Evolutionary conservation across 441 rosid genomes (phyloP).

Genomic region (Bruguiera hainesii): DNA sequence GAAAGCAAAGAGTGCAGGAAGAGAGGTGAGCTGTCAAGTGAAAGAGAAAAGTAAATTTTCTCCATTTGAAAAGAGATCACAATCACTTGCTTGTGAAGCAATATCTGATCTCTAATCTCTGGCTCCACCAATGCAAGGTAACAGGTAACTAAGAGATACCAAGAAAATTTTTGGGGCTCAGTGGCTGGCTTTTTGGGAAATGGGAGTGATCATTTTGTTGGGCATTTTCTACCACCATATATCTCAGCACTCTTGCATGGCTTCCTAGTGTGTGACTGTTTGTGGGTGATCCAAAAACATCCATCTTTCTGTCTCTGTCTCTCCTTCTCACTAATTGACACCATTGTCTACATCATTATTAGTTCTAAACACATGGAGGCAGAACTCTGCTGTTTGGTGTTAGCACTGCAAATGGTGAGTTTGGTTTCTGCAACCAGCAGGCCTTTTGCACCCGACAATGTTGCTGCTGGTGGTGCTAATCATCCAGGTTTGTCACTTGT

Average conservation of each 20-base stretch:
- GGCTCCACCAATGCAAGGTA: constrained; percentile 13
- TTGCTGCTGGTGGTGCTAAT: constrained; percentile 21
- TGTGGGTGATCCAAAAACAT: constrained; percentile 10
- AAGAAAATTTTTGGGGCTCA: constrained; percentile 13
- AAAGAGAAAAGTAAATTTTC: constrained; percentile 13
- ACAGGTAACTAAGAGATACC: constrained; percentile 18
- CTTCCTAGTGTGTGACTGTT: not conserved
- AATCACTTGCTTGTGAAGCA: constrained; percentile 36
- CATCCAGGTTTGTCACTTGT: constrained; percentile 34
- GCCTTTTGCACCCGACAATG: constrained; percentile 32
- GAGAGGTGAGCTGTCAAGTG: constrained; percentile 31
- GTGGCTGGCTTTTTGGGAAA: constrained; percentile 23
- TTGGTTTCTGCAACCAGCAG: constrained; percentile 41
- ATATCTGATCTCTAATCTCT: constrained; percentile 10
- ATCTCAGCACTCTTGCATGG: constrained; percentile 10
- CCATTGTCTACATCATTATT: constrained; percentile 21
- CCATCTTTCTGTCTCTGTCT: not conserved
- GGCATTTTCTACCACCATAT: constrained; percentile 1
- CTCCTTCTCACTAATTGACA: not conserved
- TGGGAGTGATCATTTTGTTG: constrained; percentile 17
- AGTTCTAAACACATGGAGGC: constrained; percentile 28
- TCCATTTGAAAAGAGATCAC: constrained; percentile 22
- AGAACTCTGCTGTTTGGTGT: constrained; percentile 25
- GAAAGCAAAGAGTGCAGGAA: constrained; percentile 4
- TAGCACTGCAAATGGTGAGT: constrained; percentile 33